phyloP scores from a whole-genome alignment of 768 basidiomycete species.

The Boletus eberwhitei region DNA sequence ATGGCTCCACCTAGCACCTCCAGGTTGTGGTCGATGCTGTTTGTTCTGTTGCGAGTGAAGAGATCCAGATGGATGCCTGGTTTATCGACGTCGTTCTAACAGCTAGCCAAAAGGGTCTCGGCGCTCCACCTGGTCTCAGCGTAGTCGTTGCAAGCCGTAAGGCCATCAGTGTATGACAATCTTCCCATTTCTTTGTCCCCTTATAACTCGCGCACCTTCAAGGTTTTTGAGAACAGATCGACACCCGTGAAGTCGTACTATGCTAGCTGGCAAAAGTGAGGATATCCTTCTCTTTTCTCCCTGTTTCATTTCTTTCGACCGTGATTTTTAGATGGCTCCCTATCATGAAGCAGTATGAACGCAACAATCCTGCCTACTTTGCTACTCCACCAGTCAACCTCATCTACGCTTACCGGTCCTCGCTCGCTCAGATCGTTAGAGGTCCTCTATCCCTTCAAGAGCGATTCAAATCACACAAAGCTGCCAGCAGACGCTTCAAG shows the following conservation, averaged over 20 bases:
- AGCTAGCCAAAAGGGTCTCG: slow-evolving; percentile 90
- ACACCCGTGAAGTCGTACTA: slow-evolving; percentile 77
- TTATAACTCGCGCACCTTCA: background rate
- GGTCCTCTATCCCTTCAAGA: slow-evolving; percentile 64
- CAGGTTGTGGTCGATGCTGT: slow-evolving; percentile 89
- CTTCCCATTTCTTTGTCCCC: background rate
- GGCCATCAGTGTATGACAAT: slow-evolving; percentile 57
- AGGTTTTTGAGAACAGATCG: slow-evolving; percentile 17
- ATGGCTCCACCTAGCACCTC: background rate
- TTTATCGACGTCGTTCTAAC: slow-evolving; percentile 83
- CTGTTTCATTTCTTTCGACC: background rate
- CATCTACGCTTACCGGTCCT: slow-evolving; percentile 85
- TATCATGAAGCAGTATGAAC: slow-evolving; percentile 92
- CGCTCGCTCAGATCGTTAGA: slow-evolving; percentile 69
- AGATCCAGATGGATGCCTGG: slow-evolving; percentile 94
- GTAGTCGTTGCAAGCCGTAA: slow-evolving; percentile 77
- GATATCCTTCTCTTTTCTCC: background rate
- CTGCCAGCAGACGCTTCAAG: slow-evolving; percentile 67
- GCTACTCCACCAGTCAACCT: slow-evolving; percentile 95
- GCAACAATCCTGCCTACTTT: slow-evolving; percentile 80
- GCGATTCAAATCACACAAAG: slow-evolving; percentile 73
- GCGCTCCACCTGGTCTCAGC: slow-evolving; percentile 89
- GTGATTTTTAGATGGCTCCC: slow-evolving; percentile 67
- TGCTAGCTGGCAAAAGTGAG: slow-evolving; percentile 82
- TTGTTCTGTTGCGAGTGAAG: slow-evolving; percentile 93